Conservation (phyloP, 108 stramenopile species). For the Fistulifera pelliculosa region DNA sequence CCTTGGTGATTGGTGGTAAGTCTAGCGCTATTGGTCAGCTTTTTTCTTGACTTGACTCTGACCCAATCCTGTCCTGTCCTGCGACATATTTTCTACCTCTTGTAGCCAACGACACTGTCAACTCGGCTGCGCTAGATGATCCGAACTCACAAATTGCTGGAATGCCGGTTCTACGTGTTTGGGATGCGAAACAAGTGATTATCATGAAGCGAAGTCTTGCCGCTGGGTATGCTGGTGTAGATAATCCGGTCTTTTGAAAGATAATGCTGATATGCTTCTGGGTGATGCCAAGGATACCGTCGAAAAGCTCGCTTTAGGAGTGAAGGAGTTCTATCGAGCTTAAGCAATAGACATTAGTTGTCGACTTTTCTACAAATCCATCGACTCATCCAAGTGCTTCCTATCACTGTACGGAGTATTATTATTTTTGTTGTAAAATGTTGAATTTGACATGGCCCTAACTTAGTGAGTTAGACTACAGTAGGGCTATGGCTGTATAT, state of each 20-base stretch:
- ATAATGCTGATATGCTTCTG: slow-evolving; percentile 96
- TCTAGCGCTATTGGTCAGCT: neutral
- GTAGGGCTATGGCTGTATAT: too few relatives aligned
- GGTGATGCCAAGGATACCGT: slow-evolving; percentile 93
- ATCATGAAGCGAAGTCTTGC: slow-evolving; percentile 98
- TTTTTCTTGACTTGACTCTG: too few relatives aligned
- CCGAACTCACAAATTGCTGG: slow-evolving; percentile 94
- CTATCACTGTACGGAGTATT: too few relatives aligned
- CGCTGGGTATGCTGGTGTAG: slow-evolving; percentile 98
- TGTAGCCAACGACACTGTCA: slow-evolving; percentile 92
- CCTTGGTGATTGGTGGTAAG: slow-evolving; percentile 85
- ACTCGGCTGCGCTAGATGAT: slow-evolving; percentile 78
- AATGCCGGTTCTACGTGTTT: slow-evolving; percentile 95
- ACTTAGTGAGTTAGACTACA: too few relatives aligned
- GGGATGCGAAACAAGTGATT: slow-evolving; percentile 97
- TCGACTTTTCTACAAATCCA: too few relatives aligned
- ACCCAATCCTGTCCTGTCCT: neutral
- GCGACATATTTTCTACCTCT: too few relatives aligned
- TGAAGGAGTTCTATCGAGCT: slow-evolving; percentile 45
- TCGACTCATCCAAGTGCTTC: too few relatives aligned
- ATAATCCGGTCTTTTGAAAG: slow-evolving; percentile 98
- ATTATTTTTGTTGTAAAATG: too few relatives aligned
- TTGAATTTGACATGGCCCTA: too few relatives aligned
- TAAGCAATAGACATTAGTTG: neutral
- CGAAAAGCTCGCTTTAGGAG: slow-evolving; percentile 78